Evolutionary conservation across 1,139 yeast species (phyloP).

Genomic region (Arxiozyma telluris): DNA sequence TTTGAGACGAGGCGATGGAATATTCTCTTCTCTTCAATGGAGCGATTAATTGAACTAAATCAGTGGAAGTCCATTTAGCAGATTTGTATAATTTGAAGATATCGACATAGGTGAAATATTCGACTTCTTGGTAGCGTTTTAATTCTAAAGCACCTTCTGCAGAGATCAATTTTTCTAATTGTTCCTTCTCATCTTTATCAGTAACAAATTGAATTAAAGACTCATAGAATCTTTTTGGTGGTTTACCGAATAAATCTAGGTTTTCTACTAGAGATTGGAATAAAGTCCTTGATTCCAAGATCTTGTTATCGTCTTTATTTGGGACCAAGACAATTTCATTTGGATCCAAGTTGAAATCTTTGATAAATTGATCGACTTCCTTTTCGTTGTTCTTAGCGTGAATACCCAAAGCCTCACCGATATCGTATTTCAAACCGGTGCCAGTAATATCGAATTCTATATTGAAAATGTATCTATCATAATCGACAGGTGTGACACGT

Average conservation of each 20-base stretch:
- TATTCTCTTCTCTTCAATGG: constrained; percentile 96
- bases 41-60: constrained; percentile 62
- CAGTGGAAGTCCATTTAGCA: constrained; percentile 71
- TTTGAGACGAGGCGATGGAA: constrained; percentile 97
- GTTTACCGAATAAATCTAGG: constrained; percentile 86
- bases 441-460: constrained; percentile 88
- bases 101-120: constrained; percentile 74
- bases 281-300: constrained; percentile 67
- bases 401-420: constrained; percentile 95
- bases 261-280: constrained; percentile 73
- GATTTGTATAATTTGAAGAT: constrained; percentile 71
- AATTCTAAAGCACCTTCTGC: constrained; percentile 81
- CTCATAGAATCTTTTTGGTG: constrained; percentile 92
- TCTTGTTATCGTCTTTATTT: constrained; percentile 51
- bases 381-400: constrained; percentile 76
- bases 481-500: constrained; percentile 85
- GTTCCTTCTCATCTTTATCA: constrained; percentile 56
- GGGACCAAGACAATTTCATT: constrained; percentile 65
- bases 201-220: constrained; percentile 64
- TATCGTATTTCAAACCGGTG: constrained; percentile 82
- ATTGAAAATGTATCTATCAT: constrained; percentile 93
- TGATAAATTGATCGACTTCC: constrained; percentile 60
- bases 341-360: constrained; percentile 56
- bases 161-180: constrained; percentile 55
- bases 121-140: constrained; percentile 79